Evolutionary conservation across 805 yeast species (phyloP), one percentile per base, ranked within the genome.

Genomic region (Yarrowia hollandica): DNA sequence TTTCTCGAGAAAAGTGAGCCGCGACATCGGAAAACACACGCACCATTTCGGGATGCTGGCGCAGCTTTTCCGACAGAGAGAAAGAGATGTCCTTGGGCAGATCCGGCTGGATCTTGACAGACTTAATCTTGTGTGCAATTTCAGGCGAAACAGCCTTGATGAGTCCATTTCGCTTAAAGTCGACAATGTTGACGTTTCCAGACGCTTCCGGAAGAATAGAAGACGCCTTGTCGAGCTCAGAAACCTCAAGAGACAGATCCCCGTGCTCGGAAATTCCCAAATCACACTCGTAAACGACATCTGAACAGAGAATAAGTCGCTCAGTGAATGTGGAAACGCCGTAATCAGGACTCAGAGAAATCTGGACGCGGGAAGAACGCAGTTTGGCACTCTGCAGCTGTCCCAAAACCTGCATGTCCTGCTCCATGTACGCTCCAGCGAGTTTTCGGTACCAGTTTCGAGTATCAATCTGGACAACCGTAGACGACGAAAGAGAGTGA

Each of bases 21-120:
- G 69, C 62, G 1, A 69, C 39, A 23, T 60, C 64, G 62, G 19
- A 71, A 63, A 39, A 61, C 65, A 16, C 60, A 63, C 31, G 70
- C 42, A 5, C 65, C 42, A 21, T 61, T 3, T 44, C 65, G n/a
- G 65, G 61, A n/a, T 64, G 63, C 21, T 68, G 68, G 6, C 48
- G 61, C 14, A 69, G 56, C 19, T 59, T 60, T 21, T 64, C 68
- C 0, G 65, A 50, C 26, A 60, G 18, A 5, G 65, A 50, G 28
- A 66, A 31, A 2, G 61, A 61, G 1, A 52, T 14, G 2, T 31
- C 10, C 26, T 35, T 15, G 5, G 42, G 59, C 1, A 22, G 4
- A 2, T 21, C 22, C 3, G 55, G 55, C 22, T 33, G 28, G 15
- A 48, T 55, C 35, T 16, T 26, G 26, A 35, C 18, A 6, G 33